phyloP scores from a whole-genome alignment of 2,329 filamentous ascomycete species.

The Thielaviopsis musarum region DNA sequence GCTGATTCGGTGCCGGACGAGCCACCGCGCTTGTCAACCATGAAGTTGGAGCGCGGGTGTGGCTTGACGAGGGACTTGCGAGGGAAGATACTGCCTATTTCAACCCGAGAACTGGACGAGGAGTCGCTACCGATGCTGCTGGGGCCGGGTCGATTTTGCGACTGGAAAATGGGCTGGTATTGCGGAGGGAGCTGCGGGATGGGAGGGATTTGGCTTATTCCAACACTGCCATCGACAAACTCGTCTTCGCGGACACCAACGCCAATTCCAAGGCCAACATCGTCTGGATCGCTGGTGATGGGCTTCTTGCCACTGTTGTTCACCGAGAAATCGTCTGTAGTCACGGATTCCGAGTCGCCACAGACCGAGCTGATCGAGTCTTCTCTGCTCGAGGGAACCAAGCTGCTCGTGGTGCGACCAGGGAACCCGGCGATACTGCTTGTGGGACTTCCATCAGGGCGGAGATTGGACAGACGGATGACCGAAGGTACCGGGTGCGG shows the following conservation, averaged over 20 bases:
- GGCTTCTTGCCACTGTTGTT: slow-evolving; percentile 50
- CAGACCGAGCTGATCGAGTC: slow-evolving; percentile 84
- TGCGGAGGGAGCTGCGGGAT: slow-evolving; percentile 40
- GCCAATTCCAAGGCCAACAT: slow-evolving; percentile 59
- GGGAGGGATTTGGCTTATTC: slow-evolving; percentile 22
- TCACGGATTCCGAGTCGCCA: slow-evolving; percentile 67
- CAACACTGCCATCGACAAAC: slow-evolving; percentile 17
- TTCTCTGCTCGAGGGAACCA: slow-evolving; percentile 63
- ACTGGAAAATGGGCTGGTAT: slow-evolving; percentile 17
- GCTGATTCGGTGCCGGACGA: slow-evolving; percentile 51
- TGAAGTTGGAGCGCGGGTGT: slow-evolving; percentile 12
- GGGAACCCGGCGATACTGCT: slow-evolving; percentile 48
- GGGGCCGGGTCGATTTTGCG: neutral
- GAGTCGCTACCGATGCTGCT: slow-evolving; percentile 5
- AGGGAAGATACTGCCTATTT: slow-evolving; percentile 1
- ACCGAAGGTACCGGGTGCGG: slow-evolving; percentile 45
- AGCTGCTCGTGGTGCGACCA: slow-evolving; percentile 54
- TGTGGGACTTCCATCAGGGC: slow-evolving; percentile 62
- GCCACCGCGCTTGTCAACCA: slow-evolving; percentile 45
- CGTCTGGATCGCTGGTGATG: slow-evolving; percentile 59
- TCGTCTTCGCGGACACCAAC: slow-evolving; percentile 34
- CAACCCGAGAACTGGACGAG: slow-evolving; percentile 3
- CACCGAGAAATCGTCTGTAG: slow-evolving; percentile 61
- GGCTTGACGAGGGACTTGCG: slow-evolving; percentile 5
- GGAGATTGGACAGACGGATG: slow-evolving; percentile 45